Base-by-base conservation (phyloP, 2,329 filamentous ascomycete genomes). In the Xylariaceae sp. region DNA sequence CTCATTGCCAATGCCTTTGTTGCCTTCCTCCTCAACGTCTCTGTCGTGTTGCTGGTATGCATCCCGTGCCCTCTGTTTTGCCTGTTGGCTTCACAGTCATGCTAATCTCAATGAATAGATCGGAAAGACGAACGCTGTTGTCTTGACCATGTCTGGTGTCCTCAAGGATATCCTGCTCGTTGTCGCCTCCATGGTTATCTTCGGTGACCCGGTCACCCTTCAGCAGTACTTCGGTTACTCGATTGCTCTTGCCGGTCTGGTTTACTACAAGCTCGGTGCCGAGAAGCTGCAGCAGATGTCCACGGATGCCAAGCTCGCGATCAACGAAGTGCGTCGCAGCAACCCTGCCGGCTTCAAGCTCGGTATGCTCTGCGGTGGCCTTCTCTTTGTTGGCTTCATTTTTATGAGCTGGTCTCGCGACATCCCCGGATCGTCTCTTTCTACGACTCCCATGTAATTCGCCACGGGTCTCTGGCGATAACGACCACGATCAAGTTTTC, bases 21-120 rank as follows among this genome's bases (percentile, higher is more conserved):
- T 58, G 90, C 90, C 1, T 94, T 94, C 76, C 72, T 89, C 66
- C 80, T 95, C 65, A 95, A 94, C 75, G 83, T 95, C 39, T 89
- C 89, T 51, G 90, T 91, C 63, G 90, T 94, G 17, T 90, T 92
- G 76, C 73, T 95, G 76, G 89, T 93, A 83, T 72, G 87, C 78
- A 44, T 11, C 4, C 11, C 7, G 8, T 47, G 42, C 10, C 2
- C 30, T 15, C 37, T 15, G 47, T n/a, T 13, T n/a, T 2, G 39
- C 30, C 13, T 6, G 35, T 30, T 34, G 17, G 34, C 5, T 45
- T 37, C 0, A 35, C 48, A n/a, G 2, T 15, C 9, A 48, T 42
- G 18, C 57, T 64, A 59, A 64, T 48, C 11, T 4, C 15, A 34
- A 23, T 6, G 44, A 34, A 51, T 50, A 72, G 70, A 89, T 89